Evolutionary conservation across 257 asterid species (phyloP), one percentile per base, ranked within the genome.

Genomic region (Mentha longifolia): DNA sequence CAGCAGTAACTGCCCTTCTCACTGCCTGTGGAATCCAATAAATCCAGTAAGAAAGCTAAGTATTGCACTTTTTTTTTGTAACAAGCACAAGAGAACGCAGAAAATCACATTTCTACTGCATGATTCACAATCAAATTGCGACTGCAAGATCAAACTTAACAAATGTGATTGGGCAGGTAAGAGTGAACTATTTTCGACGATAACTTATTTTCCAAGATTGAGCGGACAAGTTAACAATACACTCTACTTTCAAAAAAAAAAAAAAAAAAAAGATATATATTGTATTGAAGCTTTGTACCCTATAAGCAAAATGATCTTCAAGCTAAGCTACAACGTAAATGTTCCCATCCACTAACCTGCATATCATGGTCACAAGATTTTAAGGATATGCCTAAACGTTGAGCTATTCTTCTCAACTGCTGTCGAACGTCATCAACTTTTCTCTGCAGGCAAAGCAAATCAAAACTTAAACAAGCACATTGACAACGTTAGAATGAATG

Each of bases 321-420:
- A 46, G 45, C 70, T 25, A 45, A 51, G 42, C 11, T 14, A 75
- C 47, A 75, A 60, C 73, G 13, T 35, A 60, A 70, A 67, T 50
- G 52, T 19, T 41, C 63, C 57, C 17, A 19, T 42, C 28, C 59
- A 65, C 77, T 74, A 69, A 85, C 97, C 90, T 83, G 83, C 82
- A 87, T 76, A 76, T 95, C 93, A 43, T 90, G 85, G 74, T 92
- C 98, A 52, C 98, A 88, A 67, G 98, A 88, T 81, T 94, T 91
- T 69, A 91, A 57, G 76, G 81, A 77, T 45, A 91, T 80, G 77
- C 99, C 99, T 65, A 94, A 71, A 13, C 95, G 85, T 72, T 78
- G 97, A 9, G 86, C 89, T 74, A 87, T 85, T 77, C 89, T 88
- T 84, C 86, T 85, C 81, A 94, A 80, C 73, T 94, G 99, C 68